Percentiles rank a stretch among this genome's conserved stretches.
Conservation (phyloP, 2,329 filamentous ascomycete species). For the Ascosphaera apis region DNA sequence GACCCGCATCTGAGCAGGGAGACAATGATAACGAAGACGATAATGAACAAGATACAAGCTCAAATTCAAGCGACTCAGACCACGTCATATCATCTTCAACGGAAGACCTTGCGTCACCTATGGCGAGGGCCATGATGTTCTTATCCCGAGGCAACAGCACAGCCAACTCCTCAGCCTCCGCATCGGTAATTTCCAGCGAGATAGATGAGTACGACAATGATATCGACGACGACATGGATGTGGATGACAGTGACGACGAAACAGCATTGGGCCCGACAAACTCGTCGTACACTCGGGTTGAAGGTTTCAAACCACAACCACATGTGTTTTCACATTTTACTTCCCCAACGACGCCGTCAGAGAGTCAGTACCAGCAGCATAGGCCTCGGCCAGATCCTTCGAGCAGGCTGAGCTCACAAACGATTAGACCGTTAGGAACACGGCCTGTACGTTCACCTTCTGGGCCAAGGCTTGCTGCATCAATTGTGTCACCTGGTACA, state of each 20-base stretch:
- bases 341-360: conserved; percentile 15
- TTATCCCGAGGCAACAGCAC: not conserved
- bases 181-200: conserved; percentile 17
- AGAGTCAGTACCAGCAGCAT: not conserved
- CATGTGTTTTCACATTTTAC: conserved; percentile 82
- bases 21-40: conserved; percentile 22
- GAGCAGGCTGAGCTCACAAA: not conserved
- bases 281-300: conserved; percentile 8
- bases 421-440: not conserved
- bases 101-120: not conserved
- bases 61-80: conserved; percentile 40
- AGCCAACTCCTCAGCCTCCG: conserved; percentile 10
- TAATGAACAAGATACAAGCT: conserved; percentile 63
- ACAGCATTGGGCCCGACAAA: conserved; percentile 55
- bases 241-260: conserved; percentile 52
- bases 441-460: not conserved
- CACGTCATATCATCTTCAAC: conserved; percentile 25
- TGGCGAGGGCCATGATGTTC: not conserved
- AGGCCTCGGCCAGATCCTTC: not conserved
- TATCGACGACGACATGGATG: not conserved
- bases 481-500: not conserved
- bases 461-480: not conserved
- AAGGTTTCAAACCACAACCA: conserved; percentile 57
- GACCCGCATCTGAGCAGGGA: conserved; percentile 58
- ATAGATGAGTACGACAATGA: not conserved